Base-by-base conservation (phyloP, 2,329 filamentous ascomycete genomes). In the Hymenoscyphus infarciens region DNA sequence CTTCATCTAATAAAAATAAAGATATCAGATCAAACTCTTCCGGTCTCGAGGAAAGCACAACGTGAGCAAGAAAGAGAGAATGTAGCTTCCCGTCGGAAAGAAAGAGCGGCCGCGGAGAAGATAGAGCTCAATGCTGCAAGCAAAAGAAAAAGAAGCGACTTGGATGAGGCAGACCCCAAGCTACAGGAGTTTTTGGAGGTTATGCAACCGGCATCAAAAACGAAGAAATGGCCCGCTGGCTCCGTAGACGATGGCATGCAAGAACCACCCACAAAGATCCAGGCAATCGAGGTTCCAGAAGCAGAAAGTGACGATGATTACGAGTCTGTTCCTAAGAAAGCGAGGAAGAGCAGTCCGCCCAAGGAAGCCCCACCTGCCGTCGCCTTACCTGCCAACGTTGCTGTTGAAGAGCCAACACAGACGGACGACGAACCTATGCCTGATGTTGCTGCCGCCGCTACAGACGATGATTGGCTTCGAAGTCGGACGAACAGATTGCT, bases 401-500 rank as follows among this genome's bases (percentile, higher is more conserved):
- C 53, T 11, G 29, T 65, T 2, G 59, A 62, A 6, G 61, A 66
- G 54, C 16, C 58, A 25, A 56, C 53, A 8, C 16, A 35, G 19
- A 66, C 68, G 61, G 68, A 72, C 59, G 68, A 72, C 59, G 66
- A 71, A 53, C 67, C 70, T 29, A 66, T 29, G 69, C 55, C 67
- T 67, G 59, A 68, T 29, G 27, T 59, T 25, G 71, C 64, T 45
- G 57, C 58, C 10, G 62, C 61, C 35, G 74, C 77, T 55, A 78
- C 79, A 58, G 81, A 87, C 25, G 87, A 88, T 64, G 93, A 98
- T 76, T 99, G 95, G 95, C 81, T 97, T 69, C 87, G 94, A 63
- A 94, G 90, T 66, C 87, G 90, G 69, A 98, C 93, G 15, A 97
- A 88, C 77, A 85, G 94, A 70, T 79, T 96, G 57, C 81, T 97